Evolutionary conservation across 2,329 filamentous ascomycete genomes (phyloP).

Genomic region (Diaporthe sp.): DNA sequence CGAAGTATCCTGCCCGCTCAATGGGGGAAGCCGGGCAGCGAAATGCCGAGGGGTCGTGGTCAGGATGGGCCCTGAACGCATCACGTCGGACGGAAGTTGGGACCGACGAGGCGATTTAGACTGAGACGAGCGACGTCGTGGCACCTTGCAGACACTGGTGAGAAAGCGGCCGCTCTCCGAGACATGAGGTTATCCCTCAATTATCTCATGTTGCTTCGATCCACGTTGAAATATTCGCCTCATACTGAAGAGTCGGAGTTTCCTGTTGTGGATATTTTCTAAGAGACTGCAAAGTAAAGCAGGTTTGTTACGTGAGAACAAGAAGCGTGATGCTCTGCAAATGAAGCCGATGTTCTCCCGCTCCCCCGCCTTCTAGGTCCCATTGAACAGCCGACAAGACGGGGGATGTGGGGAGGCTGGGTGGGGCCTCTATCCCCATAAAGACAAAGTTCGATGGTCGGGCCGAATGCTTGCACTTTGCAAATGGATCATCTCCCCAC

Average conservation of each 20-base stretch:
- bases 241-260: background rate
- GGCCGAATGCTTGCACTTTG: constrained; percentile 28
- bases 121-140: no score
- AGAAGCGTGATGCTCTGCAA: constrained; percentile 1
- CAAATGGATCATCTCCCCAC: constrained; percentile 18
- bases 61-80: background rate
- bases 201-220: constrained; percentile 5
- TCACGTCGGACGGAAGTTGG: background rate
- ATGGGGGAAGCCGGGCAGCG: background rate
- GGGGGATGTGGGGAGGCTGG: background rate
- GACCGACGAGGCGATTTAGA: background rate
- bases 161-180: background rate
- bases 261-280: background rate
- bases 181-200: background rate
- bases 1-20: background rate
- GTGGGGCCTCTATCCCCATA: constrained; percentile 3
- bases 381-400: constrained; percentile 2
- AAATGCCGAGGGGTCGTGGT: background rate
- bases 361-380: background rate
- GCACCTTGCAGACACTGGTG: background rate
- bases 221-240: background rate
- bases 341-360: constrained; percentile 16
- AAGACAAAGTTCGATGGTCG: constrained; percentile 20
- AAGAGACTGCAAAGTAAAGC: background rate
- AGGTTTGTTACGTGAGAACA: background rate